Evolutionary conservation across 1,284 basidiomycete genomes (phyloP).

Genomic region (Microstroma glucosiphilum): DNA sequence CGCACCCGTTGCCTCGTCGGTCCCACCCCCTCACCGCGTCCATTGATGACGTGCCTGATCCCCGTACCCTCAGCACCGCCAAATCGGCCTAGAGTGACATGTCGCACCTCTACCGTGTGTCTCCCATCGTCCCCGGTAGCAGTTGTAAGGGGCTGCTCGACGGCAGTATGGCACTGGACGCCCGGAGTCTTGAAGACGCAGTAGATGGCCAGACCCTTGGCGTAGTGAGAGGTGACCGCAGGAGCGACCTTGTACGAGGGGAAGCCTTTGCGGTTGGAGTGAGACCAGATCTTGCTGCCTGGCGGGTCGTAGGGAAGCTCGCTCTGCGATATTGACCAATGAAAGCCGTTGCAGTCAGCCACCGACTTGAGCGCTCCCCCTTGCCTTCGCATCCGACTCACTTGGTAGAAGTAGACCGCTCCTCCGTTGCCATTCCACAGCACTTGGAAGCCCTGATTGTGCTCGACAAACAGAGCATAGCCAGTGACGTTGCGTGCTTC

Average conservation of each 20-base stretch:
- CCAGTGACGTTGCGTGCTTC: constrained; percentile 6
- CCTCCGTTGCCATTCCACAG: constrained; percentile 8
- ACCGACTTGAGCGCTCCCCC: no score
- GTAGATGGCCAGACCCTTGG: constrained; percentile 9
- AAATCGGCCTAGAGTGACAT: constrained; percentile 4
- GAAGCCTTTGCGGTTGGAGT: not conserved
- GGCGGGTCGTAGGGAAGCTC: constrained; percentile 11
- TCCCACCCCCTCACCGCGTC: not conserved
- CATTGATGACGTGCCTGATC: constrained; percentile 9
- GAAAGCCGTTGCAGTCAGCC: no score
- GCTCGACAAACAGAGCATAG: constrained; percentile 11
- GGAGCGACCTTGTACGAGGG: constrained; percentile 7
- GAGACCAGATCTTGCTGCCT: constrained; percentile 6
- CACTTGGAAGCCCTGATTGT: constrained; percentile 6
- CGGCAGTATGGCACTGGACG: not conserved
- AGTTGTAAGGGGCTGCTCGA: constrained; percentile 1
- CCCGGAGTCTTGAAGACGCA: constrained; percentile 4
- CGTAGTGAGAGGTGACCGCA: constrained; percentile 8
- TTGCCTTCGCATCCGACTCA: not conserved
- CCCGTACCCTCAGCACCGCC: not conserved
- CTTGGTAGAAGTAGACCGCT: constrained; percentile 10
- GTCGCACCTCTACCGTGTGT: constrained; percentile 1
- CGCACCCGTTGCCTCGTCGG: no score
- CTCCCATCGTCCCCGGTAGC: not conserved
- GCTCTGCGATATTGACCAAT: no score